phyloP scores from a whole-genome alignment of 2,329 filamentous ascomycete genomes.

The Phialocephala sp. region DNA sequence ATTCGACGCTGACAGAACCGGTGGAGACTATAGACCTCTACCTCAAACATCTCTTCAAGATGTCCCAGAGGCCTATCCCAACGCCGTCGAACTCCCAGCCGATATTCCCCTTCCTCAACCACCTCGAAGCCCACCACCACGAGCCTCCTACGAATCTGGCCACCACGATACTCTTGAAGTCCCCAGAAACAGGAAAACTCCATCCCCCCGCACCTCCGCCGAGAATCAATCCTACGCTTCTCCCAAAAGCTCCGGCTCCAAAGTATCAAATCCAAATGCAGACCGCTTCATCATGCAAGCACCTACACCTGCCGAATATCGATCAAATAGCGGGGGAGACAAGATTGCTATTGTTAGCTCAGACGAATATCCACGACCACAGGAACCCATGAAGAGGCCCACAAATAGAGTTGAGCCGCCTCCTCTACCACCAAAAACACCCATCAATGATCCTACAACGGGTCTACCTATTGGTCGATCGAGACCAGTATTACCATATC shows the following conservation, averaged over 20 bases:
- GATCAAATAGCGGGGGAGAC: slow-evolving; percentile 63
- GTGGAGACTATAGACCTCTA: slow-evolving; percentile 26
- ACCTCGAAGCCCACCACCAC: slow-evolving; percentile 34
- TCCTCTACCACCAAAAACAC: slow-evolving; percentile 78
- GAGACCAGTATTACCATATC: slow-evolving; percentile 64
- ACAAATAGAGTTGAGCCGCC: slow-evolving; percentile 59
- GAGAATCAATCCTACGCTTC: slow-evolving; percentile 42
- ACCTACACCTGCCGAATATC: slow-evolving; percentile 65
- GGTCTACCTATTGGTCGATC: slow-evolving; percentile 31
- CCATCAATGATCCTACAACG: slow-evolving; percentile 50
- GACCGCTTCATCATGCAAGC: slow-evolving; percentile 61
- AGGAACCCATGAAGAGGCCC: slow-evolving; percentile 11
- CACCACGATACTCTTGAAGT: slow-evolving; percentile 39
- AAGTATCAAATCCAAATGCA: slow-evolving; percentile 33
- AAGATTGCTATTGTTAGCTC: slow-evolving; percentile 68
- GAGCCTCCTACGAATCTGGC: slow-evolving; percentile 44
- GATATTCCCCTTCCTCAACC: slow-evolving; percentile 45
- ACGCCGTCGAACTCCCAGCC: slow-evolving; percentile 62
- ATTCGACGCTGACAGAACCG: slow-evolving; percentile 30
- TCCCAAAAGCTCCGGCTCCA: slow-evolving; percentile 46
- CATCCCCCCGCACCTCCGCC: slow-evolving; percentile 43
- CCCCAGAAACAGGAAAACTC: slow-evolving; percentile 25
- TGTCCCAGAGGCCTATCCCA: slow-evolving; percentile 47
- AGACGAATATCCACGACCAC: slow-evolving; percentile 61
- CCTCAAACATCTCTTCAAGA: slow-evolving; percentile 35